Evolutionary conservation across 192 early-diverging fungal species (phyloP), one percentile per base, ranked within the genome.

Genomic region (Spizellomyces punctatus): DNA sequence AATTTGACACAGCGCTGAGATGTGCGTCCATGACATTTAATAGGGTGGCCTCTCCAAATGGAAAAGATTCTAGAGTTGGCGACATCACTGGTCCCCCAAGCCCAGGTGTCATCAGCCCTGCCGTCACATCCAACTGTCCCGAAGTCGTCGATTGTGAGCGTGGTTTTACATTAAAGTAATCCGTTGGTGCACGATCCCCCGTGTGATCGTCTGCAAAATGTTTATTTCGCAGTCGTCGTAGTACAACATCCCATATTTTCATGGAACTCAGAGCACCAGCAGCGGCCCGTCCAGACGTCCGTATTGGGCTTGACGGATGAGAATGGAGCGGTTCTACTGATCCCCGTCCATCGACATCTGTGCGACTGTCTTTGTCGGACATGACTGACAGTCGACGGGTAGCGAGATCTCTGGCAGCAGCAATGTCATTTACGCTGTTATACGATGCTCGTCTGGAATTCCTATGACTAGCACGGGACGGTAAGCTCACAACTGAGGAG

Each of bases 1-100:
- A 71, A 27, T 71, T 71, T 47, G 69, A 43, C 19, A 71, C 58
- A 0, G 69, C 69, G 7, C 46, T 62, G 17, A 71, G 69, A 63
- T 71, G 69, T 12, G 69, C 69, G 47, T 71, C 69, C 69, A 71
- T 71, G 42, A 71, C 58, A 46, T 61, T 71, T 14, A 59, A 10
- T 8, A 71, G 47, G 10, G 69, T 71, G 10, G 69, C 48, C 45
- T 71, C 69, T 9, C 46, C 59, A 36, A 62, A 71, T 7, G 58
- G 46, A 47, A 71, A 71, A 17, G 57, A 50, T 22, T 71, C 69
- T 8, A 69, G 22, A 10, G 55, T 43, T 46, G 67, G 67, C 12
- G 67, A 69, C 52, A 69, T 55, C n/a, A 69, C 19, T 0, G 45
- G 42, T 10, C 67, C 56, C 16, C 67, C 67, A n/a, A 58, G 55